Conservation (phyloP, 2,329 filamentous ascomycete genomes). For the Xylariomycetidae sp. region DNA sequence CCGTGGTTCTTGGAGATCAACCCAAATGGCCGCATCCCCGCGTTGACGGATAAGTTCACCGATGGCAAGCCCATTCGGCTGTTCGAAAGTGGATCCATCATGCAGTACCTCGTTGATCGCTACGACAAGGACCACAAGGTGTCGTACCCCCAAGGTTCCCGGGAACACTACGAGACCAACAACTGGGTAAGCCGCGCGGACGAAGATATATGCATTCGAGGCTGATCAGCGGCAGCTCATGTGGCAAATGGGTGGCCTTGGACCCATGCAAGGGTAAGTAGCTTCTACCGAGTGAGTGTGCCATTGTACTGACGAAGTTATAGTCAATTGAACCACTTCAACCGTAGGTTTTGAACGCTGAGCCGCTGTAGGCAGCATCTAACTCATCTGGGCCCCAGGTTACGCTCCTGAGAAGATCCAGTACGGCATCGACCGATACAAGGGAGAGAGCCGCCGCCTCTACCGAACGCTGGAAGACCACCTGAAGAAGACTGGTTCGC, state of each 20-base stretch:
- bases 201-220: neutral
- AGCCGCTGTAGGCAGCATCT: neutral
- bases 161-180: constrained; percentile 73
- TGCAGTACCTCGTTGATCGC: constrained; percentile 75
- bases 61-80: constrained; percentile 69
- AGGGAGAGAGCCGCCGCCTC: constrained; percentile 75
- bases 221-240: constrained; percentile 39
- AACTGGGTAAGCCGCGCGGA: constrained; percentile 56
- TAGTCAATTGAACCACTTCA: constrained; percentile 80
- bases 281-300: neutral
- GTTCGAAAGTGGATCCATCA: constrained; percentile 78
- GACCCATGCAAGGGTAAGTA: constrained; percentile 65
- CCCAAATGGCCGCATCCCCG: constrained; percentile 87
- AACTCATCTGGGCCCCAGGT: constrained; percentile 28
- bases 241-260: constrained; percentile 74
- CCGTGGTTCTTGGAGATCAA: constrained; percentile 88
- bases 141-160: constrained; percentile 64
- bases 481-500: constrained; percentile 49
- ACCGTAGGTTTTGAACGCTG: constrained; percentile 42
- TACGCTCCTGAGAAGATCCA: constrained; percentile 79
- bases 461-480: constrained; percentile 73
- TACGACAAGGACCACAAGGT: constrained; percentile 82
- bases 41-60: constrained; percentile 70
- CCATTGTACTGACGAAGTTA: constrained; percentile 13
- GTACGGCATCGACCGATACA: constrained; percentile 77